These are phyloP conservation scores for Claviceps digitariae DNA, from an alignment of 2,329 filamentous ascomycete species.

Conservation along the genomic window DNA sequence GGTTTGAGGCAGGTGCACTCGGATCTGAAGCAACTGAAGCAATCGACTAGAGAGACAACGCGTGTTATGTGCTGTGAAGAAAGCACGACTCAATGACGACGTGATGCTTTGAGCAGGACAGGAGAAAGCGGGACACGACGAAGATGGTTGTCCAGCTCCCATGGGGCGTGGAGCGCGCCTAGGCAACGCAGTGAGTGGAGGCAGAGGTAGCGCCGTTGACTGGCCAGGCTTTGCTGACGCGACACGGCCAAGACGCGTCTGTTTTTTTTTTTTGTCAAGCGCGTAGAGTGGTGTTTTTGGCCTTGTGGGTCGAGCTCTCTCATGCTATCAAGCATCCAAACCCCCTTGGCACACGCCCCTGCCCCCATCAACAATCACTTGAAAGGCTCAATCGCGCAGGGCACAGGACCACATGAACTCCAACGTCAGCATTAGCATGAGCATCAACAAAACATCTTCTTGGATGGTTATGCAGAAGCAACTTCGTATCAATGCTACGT, in stretches of 20 bases:
- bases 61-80: neutral
- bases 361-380: neutral
- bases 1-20: neutral
- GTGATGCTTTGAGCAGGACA: neutral
- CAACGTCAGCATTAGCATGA: no score
- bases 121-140: neutral
- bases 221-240: neutral
- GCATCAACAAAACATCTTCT: no score
- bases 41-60: neutral
- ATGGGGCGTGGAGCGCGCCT: neutral
- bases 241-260: neutral
- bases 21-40: neutral
- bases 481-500: no score
- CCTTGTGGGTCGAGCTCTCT: neutral
- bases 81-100: neutral
- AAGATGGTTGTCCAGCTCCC: neutral
- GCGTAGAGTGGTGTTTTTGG: neutral
- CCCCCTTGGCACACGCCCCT: neutral
- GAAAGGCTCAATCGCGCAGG: no score
- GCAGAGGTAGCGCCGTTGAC: neutral
- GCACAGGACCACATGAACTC: no score
- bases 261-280: neutral
- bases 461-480: no score
- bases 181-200: neutral
- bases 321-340: no score